A percentile compares a stretch with the other conserved stretches of the same genome.
phyloP scores from a whole-genome alignment of 495 filamentous ascomycete genomes.

The Pseudomonodictys pantanalensis region DNA sequence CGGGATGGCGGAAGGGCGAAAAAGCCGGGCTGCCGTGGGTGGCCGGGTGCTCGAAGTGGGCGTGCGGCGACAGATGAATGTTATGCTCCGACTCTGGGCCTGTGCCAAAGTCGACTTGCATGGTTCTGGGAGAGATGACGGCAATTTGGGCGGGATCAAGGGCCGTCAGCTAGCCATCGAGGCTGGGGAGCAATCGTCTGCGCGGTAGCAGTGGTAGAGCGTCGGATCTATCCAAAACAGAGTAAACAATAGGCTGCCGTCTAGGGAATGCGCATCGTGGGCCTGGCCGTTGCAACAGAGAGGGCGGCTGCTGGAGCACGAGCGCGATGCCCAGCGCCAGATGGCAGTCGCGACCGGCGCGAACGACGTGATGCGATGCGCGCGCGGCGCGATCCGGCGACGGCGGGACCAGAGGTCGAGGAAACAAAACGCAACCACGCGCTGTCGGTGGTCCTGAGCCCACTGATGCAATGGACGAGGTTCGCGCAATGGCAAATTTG shows the following conservation, averaged over 20 bases:
- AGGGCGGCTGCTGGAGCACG: not conserved
- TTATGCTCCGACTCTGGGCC: slow-evolving; percentile 32
- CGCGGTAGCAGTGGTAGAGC: slow-evolving; percentile 21
- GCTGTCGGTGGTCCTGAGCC: too few species aligned
- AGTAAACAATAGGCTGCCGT: slow-evolving; percentile 11
- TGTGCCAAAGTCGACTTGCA: slow-evolving; percentile 32
- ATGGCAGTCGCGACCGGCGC: not conserved
- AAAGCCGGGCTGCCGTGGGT: slow-evolving; percentile 30
- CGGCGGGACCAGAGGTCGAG: not conserved
- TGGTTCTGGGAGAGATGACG: slow-evolving; percentile 20
- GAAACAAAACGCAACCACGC: not conserved
- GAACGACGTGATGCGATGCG: not conserved
- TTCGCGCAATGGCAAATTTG: not conserved
- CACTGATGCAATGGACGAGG: not conserved
- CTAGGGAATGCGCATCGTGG: not conserved
- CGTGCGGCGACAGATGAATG: slow-evolving; percentile 29
- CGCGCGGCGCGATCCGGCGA: not conserved
- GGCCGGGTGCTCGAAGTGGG: slow-evolving; percentile 28
- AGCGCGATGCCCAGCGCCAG: not conserved
- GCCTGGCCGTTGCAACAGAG: not conserved
- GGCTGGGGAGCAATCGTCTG: slow-evolving; percentile 7
- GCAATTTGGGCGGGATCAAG: slow-evolving; percentile 6
- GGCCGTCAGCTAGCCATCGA: slow-evolving; percentile 31
- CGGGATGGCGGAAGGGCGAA: slow-evolving; percentile 31
- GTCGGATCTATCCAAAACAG: not conserved